phyloP scores from a whole-genome alignment of 352 stramenopile species.

The Thalassiosira pacifica region DNA sequence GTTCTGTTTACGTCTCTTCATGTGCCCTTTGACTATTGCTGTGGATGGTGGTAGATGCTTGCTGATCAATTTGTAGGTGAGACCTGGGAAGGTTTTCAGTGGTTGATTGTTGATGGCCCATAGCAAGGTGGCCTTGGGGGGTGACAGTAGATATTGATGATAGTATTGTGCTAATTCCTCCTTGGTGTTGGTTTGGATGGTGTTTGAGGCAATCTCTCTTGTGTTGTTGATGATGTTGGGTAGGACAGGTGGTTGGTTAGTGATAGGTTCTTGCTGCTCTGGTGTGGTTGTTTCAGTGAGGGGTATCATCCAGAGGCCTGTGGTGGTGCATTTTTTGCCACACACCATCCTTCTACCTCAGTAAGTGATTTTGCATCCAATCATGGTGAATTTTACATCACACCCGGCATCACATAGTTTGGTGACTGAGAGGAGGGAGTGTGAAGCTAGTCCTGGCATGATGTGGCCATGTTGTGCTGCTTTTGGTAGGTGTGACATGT shows the following conservation, averaged over 20 bases:
- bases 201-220: neutral
- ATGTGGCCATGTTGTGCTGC: slow-evolving; percentile 13
- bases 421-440: slow-evolving; percentile 18
- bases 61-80: neutral
- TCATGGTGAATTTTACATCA: slow-evolving; percentile 16
- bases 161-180: slow-evolving; percentile 1
- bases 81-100: slow-evolving; percentile 31
- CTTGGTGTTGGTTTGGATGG: neutral
- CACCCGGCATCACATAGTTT: slow-evolving; percentile 30
- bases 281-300: neutral
- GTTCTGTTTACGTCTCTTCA: neutral
- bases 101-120: slow-evolving; percentile 24
- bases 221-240: neutral
- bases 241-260: no score
- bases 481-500: slow-evolving; percentile 9
- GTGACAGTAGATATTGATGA: slow-evolving; percentile 27
- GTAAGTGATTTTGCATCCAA: slow-evolving; percentile 9
- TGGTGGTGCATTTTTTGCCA: slow-evolving; percentile 2
- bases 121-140: slow-evolving; percentile 29
- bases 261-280: neutral
- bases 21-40: slow-evolving; percentile 44
- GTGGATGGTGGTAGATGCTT: slow-evolving; percentile 15
- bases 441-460: slow-evolving; percentile 11
- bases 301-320: slow-evolving; percentile 23
- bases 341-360: neutral